Evolutionary conservation across 495 filamentous ascomycete species (phyloP), one percentile per base, ranked within the genome.

Genomic region (Cenococcum geophilum): DNA sequence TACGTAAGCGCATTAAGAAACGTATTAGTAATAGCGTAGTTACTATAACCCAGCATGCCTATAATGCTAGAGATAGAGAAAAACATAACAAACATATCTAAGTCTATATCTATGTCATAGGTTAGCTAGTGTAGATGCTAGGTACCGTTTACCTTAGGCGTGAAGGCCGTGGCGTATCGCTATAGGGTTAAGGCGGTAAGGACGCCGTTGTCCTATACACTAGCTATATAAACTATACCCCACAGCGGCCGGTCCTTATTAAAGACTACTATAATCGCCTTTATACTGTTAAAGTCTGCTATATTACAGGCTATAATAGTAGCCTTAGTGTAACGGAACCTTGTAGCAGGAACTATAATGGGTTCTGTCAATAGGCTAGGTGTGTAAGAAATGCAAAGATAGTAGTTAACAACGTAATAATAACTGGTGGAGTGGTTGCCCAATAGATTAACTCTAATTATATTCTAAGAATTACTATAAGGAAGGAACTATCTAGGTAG

Each of bases 201-300:
- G 1, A 69, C 58, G 23, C 63, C 51, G 22, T 71, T 58, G 0
- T 52, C 25, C 10, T 37, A 32, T 58, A 56, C 69, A 11, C 69
- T 63, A 23, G 67, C 59, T 18, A 60, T 53, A 42, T 71, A 66
- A 4, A 71, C 55, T 14, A 68, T 50, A 55, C 68, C 68, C 22
- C 58, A 61, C 58, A 66, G 55, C 10, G 67, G 67, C 37, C 64
- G 53, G 0, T 60, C 45, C 1, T n/a, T 55, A 12, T 20, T 23
- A 27, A 55, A 34, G 2, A 23, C 8, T 37, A 10, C 21, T 34
- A 63, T 49, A 23, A 59, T 36, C 2, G 63, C 54, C 43, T 34
- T 58, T 36, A 66, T 8, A 22, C 23, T 35, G 18, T 66, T 51
- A 23, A 56, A 34, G 34, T 63, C 55, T 4, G 22, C 42, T 2